These are phyloP conservation scores for Coccomyxa subellipsoidea DNA, from an alignment of 163 green algal species.

Conservation along the genomic window DNA sequence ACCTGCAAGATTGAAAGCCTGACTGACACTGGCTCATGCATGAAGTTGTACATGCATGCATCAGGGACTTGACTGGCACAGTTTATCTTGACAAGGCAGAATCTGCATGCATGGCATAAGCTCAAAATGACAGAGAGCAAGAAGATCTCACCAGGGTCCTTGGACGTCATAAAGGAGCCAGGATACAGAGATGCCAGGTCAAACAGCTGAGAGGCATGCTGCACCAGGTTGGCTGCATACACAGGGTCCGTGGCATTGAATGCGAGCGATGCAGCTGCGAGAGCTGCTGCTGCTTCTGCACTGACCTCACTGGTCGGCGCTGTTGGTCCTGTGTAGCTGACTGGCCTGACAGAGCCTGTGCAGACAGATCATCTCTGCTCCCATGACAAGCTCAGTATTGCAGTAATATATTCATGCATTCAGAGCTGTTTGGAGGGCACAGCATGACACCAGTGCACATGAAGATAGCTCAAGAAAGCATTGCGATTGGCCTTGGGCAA, in stretches of 20 bases:
- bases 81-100: no score
- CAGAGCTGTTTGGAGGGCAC: no score
- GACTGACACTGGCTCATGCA: no score
- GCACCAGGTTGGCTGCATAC: conserved; percentile 18
- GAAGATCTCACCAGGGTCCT: not conserved
- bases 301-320: conserved; percentile 26
- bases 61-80: no score
- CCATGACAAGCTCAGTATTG: no score
- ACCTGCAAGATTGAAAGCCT: not conserved
- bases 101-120: not conserved
- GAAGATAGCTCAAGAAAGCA: no score
- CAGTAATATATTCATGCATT: no score
- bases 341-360: not conserved
- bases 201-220: conserved; percentile 29
- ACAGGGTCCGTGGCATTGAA: conserved; percentile 6
- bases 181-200: conserved; percentile 13
- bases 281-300: conserved; percentile 23
- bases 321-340: conserved; percentile 14
- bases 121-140: not conserved
- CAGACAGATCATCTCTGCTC: no score
- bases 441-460: no score
- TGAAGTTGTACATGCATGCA: no score
- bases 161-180: conserved; percentile 16
- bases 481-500: no score
- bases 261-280: conserved; percentile 24